These are phyloP conservation scores for Berberis thunbergii DNA, from an alignment of 164 flowering plant species.

Conservation along the genomic window DNA sequence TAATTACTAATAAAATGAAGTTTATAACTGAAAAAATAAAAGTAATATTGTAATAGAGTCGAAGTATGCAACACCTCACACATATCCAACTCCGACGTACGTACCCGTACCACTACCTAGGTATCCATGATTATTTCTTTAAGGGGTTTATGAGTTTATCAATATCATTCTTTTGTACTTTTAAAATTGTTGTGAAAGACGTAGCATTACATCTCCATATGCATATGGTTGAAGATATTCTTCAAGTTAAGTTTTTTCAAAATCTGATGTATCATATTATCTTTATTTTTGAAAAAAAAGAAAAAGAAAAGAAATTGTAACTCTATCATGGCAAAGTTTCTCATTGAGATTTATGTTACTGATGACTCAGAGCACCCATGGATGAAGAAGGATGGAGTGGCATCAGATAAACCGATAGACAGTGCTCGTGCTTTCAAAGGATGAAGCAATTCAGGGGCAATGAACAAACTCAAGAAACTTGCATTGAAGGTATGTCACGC, in stretches of 20 bases:
- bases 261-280: not conserved
- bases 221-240: too few relatives aligned
- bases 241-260: not conserved
- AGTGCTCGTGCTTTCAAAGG: constrained; percentile 69
- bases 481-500: not conserved
- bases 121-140: too few relatives aligned
- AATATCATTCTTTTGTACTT: not conserved
- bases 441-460: not conserved
- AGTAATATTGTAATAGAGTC: too few relatives aligned
- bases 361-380: constrained; percentile 70
- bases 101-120: too few relatives aligned
- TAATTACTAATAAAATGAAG: not conserved
- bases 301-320: too few relatives aligned
- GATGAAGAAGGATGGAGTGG: constrained; percentile 78
- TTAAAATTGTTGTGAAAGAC: not conserved
- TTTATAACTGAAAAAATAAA: not conserved
- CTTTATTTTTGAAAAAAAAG: too few relatives aligned
- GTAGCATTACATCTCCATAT: too few relatives aligned
- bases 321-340: not conserved
- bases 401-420: constrained; percentile 86
- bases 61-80: too few relatives aligned
- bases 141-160: too few relatives aligned
- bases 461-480: not conserved
- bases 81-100: too few relatives aligned
- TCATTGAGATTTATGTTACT: not conserved